phyloP scores from a whole-genome alignment of 495 filamentous ascomycete species.

The Aspergillus ostianus region DNA sequence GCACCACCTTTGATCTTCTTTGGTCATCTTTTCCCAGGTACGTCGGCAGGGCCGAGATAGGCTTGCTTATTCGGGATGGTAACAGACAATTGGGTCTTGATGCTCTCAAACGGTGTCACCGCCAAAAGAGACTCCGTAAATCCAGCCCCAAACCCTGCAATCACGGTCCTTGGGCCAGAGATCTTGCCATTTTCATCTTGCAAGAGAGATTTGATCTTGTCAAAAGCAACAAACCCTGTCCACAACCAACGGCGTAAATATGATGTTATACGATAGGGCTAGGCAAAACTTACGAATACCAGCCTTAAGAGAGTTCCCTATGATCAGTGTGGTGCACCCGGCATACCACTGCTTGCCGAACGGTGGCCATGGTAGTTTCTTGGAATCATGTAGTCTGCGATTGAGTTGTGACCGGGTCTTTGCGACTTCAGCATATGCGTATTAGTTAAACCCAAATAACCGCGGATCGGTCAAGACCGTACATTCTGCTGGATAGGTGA shows the following conservation, averaged over 20 bases:
- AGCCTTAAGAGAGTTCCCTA: conserved; percentile 94
- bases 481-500: conserved; percentile 98
- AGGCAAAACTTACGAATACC: conserved; percentile 71
- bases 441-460: conserved; percentile 17
- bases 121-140: conserved; percentile 91
- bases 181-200: conserved; percentile 85
- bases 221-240: conserved; percentile 93
- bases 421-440: conserved; percentile 56
- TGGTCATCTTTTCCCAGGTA: background rate
- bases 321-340: conserved; percentile 93
- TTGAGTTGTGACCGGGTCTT: conserved; percentile 97
- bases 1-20: background rate
- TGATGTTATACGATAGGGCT: background rate
- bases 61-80: background rate
- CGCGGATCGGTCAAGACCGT: conserved; percentile 25
- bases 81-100: conserved; percentile 85
- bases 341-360: conserved; percentile 97
- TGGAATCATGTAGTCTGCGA: conserved; percentile 68
- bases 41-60: background rate
- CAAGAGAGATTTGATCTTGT: conserved; percentile 81
- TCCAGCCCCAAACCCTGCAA: conserved; percentile 92
- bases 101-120: conserved; percentile 96
- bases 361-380: conserved; percentile 94
- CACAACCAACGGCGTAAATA: conserved; percentile 9
- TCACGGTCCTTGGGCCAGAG: conserved; percentile 83